These are phyloP conservation scores for Hyparrhenia diplandra DNA, from an alignment of 176 grass and related monocot species.

Conservation along the genomic window DNA sequence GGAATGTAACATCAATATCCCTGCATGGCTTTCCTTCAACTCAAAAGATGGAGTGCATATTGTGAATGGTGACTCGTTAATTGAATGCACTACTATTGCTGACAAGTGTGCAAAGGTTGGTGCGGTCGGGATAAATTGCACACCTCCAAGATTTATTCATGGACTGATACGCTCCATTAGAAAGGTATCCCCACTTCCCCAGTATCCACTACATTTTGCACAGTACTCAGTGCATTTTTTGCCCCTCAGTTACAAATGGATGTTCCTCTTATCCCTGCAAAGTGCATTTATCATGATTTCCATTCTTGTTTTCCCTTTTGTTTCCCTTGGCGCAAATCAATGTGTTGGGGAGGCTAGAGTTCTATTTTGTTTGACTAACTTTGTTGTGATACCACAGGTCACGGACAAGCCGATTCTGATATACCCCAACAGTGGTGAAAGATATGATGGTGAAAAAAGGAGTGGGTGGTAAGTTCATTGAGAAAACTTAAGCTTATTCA, in stretches of 20 bases:
- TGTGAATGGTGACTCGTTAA: slow-evolving; percentile 77
- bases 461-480: slow-evolving; percentile 86
- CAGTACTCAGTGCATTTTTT: neutral
- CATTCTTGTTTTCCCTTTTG: neutral
- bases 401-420: slow-evolving; percentile 88
- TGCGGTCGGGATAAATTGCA: slow-evolving; percentile 94
- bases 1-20: slow-evolving; percentile 66
- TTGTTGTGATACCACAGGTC: slow-evolving; percentile 35
- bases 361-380: neutral
- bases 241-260: neutral
- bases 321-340: neutral
- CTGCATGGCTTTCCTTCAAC: slow-evolving; percentile 96
- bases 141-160: slow-evolving; percentile 91
- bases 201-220: neutral
- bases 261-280: neutral
- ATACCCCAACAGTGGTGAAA: slow-evolving; percentile 89
- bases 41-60: slow-evolving; percentile 86
- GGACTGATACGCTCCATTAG: slow-evolving; percentile 62
- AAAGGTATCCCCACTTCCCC: slow-evolving; percentile 70
- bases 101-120: slow-evolving; percentile 64
- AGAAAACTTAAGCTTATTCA: neutral
- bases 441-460: slow-evolving; percentile 73
- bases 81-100: slow-evolving; percentile 71
- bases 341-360: neutral
- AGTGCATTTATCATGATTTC: slow-evolving; percentile 1